Base-by-base conservation (phyloP, 805 yeast species). In the Candida pseudoglaebosa region DNA sequence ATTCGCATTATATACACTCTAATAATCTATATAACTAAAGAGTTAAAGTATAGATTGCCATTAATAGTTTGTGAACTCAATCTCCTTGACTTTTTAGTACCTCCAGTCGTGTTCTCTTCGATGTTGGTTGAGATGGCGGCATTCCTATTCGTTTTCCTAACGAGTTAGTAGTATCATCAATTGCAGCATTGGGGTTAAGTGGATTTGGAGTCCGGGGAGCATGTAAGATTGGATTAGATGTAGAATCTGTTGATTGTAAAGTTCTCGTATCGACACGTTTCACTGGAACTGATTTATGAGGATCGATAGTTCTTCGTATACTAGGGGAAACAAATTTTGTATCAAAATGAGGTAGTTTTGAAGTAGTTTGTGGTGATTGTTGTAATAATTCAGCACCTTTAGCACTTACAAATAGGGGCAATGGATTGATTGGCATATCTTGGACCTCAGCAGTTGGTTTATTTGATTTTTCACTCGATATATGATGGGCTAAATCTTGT, bases 251-350 rank as follows among this genome's bases (percentile, higher is more conserved):
- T 5, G 28, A 5, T 17, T 19, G 29, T 12, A 30, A 29, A 9
- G 36, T 8, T 7, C 8, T 28, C 8, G 24, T 32, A 5, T 55
- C 61, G 1, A 54, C 36, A 21, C 80, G 61, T 41, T 75, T 76
- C 2, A 84, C 65, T 2, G 84, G 89, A 3, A 78, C 75, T 0
- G 90, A 83, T 41, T 75, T 79, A 1, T 73, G 69, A 33, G 82
- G 91, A 55, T 84, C 89, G 10, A 82, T 65, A 0, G 83, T 80
- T 14, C 70, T 56, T 32, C 65, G 52, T 39, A 78, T 74, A 45
- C 69, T 73, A 10, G 71, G 74, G 4, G 77, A 77, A 31, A 75
- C 77, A 38, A 57, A 57, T 73, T 75, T 52, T 28, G 69, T 57
- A 43, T 78, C 75, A 45, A 71, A 77, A 37, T 72, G 76, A 0